Conservation (phyloP, 140 eudicot species). For the Oenanthe javanica region DNA sequence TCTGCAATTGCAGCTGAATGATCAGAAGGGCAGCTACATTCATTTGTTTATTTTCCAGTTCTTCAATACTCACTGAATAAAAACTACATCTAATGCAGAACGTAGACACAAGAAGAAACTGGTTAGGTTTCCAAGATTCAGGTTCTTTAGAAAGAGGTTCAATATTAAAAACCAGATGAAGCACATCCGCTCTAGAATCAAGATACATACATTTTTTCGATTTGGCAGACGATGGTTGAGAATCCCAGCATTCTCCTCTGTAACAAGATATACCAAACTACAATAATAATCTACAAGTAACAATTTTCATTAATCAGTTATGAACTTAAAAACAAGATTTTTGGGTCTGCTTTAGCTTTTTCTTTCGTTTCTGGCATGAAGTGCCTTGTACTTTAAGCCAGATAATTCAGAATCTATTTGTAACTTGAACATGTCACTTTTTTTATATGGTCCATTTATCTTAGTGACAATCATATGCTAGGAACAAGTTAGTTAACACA, state of each 20-base stretch:
- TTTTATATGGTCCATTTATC: too few species aligned
- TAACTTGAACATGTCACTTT: too few species aligned
- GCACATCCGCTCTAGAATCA: constrained; percentile 56
- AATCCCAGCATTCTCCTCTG: constrained; percentile 54
- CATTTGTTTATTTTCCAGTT: background rate
- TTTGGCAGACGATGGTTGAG: constrained; percentile 58
- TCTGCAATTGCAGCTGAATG: background rate
- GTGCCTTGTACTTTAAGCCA: background rate
- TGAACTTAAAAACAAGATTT: too few species aligned
- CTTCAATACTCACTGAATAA: background rate
- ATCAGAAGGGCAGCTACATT: background rate
- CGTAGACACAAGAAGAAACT: constrained; percentile 33
- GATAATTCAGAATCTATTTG: background rate
- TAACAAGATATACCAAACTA: constrained; percentile 45
- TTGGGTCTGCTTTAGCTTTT: too few species aligned
- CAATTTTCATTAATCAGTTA: background rate
- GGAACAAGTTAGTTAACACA: too few species aligned
- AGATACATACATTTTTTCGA: constrained; percentile 47
- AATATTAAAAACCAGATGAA: constrained; percentile 49
- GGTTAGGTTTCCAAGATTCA: constrained; percentile 34
- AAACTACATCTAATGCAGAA: constrained; percentile 39
- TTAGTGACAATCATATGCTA: too few species aligned
- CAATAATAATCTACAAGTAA: constrained; percentile 8
- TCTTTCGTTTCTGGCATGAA: background rate
- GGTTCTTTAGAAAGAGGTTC: constrained; percentile 30